These are phyloP conservation scores for Saturnispora serradocipensis DNA, from an alignment of 805 yeast species.

Conservation along the genomic window DNA sequence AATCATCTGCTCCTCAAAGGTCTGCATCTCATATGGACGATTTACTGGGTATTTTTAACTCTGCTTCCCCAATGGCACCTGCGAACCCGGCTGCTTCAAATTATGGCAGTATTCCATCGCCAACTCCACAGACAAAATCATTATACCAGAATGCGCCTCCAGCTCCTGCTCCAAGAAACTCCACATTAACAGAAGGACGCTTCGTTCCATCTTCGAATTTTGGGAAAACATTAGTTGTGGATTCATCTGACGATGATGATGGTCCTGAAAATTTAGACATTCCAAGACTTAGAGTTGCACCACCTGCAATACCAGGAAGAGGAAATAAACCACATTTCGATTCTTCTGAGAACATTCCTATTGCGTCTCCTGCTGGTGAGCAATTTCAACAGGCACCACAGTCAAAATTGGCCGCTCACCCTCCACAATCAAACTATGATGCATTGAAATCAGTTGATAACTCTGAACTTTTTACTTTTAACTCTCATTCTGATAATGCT, in stretches of 20 bases:
- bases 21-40: slow-evolving; percentile 48
- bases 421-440: slow-evolving; percentile 34
- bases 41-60: slow-evolving; percentile 47
- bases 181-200: slow-evolving; percentile 24
- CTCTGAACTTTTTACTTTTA: slow-evolving; percentile 9
- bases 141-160: slow-evolving; percentile 8
- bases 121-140: slow-evolving; percentile 4
- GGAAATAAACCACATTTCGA: slow-evolving; percentile 28
- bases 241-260: slow-evolving; percentile 31
- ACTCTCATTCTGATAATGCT: slow-evolving; percentile 17
- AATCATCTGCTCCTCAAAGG: slow-evolving; percentile 15
- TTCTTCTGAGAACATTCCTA: slow-evolving; percentile 11
- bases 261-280: slow-evolving; percentile 28
- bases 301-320: slow-evolving; percentile 30
- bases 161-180: slow-evolving; percentile 19
- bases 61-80: slow-evolving; percentile 29
- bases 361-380: slow-evolving; percentile 3
- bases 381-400: slow-evolving; percentile 13
- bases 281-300: slow-evolving; percentile 15
- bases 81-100: slow-evolving; percentile 12
- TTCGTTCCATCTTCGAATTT: slow-evolving; percentile 81
- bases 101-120: slow-evolving; percentile 2
- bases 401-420: not conserved
- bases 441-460: slow-evolving; percentile 29
- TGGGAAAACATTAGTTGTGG: slow-evolving; percentile 57